Conservation (phyloP, 139 green algal genomes). For the Penium margaritaceum region DNA sequence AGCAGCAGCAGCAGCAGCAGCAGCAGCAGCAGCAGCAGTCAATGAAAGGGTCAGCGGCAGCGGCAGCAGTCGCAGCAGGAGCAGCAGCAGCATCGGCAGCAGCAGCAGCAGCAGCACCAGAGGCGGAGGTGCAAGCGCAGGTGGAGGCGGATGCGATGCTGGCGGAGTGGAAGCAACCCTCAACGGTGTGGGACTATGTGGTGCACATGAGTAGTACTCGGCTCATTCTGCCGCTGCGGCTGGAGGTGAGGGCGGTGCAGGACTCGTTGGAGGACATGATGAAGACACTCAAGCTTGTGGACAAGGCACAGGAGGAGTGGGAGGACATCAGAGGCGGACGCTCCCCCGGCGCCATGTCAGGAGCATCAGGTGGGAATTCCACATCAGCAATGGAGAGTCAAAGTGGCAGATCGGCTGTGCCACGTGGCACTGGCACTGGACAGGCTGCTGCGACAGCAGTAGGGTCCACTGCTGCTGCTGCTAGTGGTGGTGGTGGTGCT, state of each 20-base stretch:
- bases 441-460: not conserved
- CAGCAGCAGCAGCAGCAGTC: not conserved
- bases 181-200: conserved; percentile 24
- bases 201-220: not conserved
- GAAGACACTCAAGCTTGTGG: conserved; percentile 23
- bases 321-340: not conserved
- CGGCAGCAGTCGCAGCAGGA: not conserved
- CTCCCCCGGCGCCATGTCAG: no score
- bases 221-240: conserved; percentile 28
- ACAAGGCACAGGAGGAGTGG: conserved; percentile 14
- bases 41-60: not conserved
- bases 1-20: no score
- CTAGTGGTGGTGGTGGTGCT: not conserved
- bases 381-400: no score
- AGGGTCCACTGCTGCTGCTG: not conserved
- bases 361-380: no score
- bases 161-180: no score
- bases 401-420: not conserved
- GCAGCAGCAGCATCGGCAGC: not conserved
- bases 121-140: not conserved
- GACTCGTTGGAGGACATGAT: conserved; percentile 32
- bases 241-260: conserved; percentile 37
- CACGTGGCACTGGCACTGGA: no score
- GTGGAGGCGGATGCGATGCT: no score
- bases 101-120: not conserved